Evolutionary conservation across 1,284 basidiomycete species (phyloP).

Genomic region (Leccinum subrobustum): DNA sequence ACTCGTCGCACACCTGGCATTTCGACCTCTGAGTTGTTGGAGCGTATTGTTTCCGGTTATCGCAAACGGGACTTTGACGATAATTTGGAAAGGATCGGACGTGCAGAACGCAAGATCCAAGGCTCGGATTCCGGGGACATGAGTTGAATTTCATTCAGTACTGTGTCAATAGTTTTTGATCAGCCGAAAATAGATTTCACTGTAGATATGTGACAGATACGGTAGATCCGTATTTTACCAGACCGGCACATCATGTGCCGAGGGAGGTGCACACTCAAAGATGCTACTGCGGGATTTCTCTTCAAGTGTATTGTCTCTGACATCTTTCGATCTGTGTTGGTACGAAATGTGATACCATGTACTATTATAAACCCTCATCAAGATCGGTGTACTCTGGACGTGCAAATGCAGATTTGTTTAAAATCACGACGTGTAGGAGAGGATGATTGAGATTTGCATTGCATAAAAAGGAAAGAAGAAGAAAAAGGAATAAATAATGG

Average conservation of each 20-base stretch:
- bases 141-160: not conserved
- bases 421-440: not conserved
- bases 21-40: conserved; percentile 90
- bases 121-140: conserved; percentile 38
- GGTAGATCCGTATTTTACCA: not conserved
- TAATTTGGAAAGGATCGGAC: conserved; percentile 87
- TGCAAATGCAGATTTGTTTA: too few species aligned
- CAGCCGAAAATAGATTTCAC: not conserved
- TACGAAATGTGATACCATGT: not conserved
- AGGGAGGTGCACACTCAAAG: too few species aligned
- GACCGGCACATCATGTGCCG: too few species aligned
- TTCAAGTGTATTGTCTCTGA: too few species aligned
- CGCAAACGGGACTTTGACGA: conserved; percentile 82
- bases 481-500: not conserved
- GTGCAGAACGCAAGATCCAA: conserved; percentile 63
- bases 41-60: conserved; percentile 85
- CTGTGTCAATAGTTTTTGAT: not conserved
- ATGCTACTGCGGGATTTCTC: too few species aligned
- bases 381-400: not conserved
- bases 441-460: not conserved
- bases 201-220: not conserved
- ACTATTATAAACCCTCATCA: not conserved
- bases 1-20: conserved; percentile 94
- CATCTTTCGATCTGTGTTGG: not conserved
- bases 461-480: not conserved